These are phyloP conservation scores for Cajanus cajan DNA, from an alignment of 306 rosid genomes.

Conservation along the genomic window DNA sequence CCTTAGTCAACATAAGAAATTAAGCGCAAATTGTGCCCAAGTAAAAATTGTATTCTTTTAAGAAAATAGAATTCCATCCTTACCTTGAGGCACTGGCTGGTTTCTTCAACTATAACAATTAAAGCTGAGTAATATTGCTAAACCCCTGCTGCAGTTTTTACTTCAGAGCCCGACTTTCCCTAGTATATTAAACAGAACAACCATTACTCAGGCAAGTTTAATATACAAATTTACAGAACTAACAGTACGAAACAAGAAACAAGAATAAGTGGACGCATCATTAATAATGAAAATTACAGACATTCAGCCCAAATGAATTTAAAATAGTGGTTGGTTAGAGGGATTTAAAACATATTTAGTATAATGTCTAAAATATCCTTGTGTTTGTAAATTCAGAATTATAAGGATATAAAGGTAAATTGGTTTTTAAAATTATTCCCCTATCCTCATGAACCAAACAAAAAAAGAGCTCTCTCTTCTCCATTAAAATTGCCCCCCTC, in stretches of 20 bases:
- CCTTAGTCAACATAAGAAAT: not conserved
- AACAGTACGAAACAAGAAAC: not conserved
- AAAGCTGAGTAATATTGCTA: constrained; percentile 29
- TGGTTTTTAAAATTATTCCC: too few species aligned
- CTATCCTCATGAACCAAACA: too few species aligned
- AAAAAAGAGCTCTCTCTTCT: too few species aligned
- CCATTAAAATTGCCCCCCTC: too few species aligned
- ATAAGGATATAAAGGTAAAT: too few species aligned
- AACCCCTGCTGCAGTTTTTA: constrained; percentile 64
- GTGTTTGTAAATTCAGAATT: too few species aligned
- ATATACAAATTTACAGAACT: not conserved
- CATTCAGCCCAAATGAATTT: not conserved
- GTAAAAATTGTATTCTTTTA: not conserved
- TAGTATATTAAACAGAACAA: constrained; percentile 33
- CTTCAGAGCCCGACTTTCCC: constrained; percentile 62
- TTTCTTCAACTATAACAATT: not conserved
- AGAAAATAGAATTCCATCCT: not conserved
- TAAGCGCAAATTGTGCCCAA: not conserved
- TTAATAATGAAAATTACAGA: not conserved
- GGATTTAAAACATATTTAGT: too few species aligned
- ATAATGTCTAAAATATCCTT: too few species aligned
- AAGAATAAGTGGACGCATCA: not conserved
- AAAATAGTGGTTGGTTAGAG: too few species aligned
- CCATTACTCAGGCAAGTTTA: constrained; percentile 12
- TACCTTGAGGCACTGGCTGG: constrained; percentile 21